Conservation (phyloP, 2,329 filamentous ascomycete species). For the Talaromyces sp. region DNA sequence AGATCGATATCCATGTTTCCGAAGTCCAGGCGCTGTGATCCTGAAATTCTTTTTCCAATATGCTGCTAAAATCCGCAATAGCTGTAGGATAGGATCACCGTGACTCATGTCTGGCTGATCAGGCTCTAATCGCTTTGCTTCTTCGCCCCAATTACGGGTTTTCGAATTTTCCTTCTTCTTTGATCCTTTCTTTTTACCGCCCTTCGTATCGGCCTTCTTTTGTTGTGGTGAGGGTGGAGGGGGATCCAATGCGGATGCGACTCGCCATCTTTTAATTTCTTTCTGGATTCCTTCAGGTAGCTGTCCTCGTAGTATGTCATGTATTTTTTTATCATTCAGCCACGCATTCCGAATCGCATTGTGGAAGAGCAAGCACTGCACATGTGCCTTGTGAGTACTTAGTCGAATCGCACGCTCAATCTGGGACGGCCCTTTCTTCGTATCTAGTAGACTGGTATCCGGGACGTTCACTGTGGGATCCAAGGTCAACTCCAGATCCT, state of each 20-base stretch:
- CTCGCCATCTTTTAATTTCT: conserved; percentile 70
- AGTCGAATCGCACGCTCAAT: conserved; percentile 74
- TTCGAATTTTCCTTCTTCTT: conserved; percentile 37
- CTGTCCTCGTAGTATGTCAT: conserved; percentile 72
- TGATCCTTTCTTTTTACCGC: conserved; percentile 5
- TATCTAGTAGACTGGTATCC: conserved; percentile 58
- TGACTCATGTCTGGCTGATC: conserved; percentile 73
- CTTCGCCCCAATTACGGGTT: conserved; percentile 67
- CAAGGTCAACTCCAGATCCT: conserved; percentile 72
- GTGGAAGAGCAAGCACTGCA: conserved; percentile 83
- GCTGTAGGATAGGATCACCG: conserved; percentile 73
- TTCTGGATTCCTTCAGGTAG: conserved; percentile 65
- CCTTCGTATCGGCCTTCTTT: conserved; percentile 40
- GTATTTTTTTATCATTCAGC: conserved; percentile 72
- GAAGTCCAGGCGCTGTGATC: conserved; percentile 71
- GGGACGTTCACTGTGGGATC: conserved; percentile 49
- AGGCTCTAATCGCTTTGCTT: conserved; percentile 66
- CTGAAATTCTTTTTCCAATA: conserved; percentile 88
- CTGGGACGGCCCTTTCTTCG: conserved; percentile 82
- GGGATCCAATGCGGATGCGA: conserved; percentile 60
- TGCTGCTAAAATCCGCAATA: conserved; percentile 71
- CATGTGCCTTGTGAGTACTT: conserved; percentile 82
- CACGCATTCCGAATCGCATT: conserved; percentile 83
- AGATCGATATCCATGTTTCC: conserved; percentile 87
- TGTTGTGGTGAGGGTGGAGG: conserved; percentile 32